Base-by-base conservation (phyloP, 345 rosid genomes). In the Eucalyptus albens region DNA sequence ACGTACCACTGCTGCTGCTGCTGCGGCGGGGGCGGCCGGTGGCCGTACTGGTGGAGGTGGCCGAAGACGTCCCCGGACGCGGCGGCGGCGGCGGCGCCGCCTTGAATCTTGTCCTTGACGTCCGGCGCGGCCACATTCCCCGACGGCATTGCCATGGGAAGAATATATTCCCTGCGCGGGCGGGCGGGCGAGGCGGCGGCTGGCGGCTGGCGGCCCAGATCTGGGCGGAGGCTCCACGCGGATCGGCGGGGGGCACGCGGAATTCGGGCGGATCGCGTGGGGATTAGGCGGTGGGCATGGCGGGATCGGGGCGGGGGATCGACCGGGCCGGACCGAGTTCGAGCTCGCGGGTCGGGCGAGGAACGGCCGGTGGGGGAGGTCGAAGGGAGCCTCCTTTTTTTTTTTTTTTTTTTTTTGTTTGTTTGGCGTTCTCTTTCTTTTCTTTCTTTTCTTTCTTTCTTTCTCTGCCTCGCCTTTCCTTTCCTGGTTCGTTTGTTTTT, bases 101-200 rank as follows among this genome's bases (percentile, higher is more conserved):
- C 88, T 17, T 94, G 93, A 87, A 93, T 95, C 95, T 96, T 98
- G 93, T 93, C 93, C 91, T 94, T 96, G 72, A 94, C 95, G 80
- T 96, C 96, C 40, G 94, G 88, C 5, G 93, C 86, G 87, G 90
- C 91, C 89, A 93, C 96, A 93, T 92, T 95, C 59, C 96, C 97
- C 56, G 95, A 92, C 87, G 98, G 97, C 98, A 97, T 96, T 94
- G 98, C 95, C 99, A 96, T 92, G 77, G 49, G 29, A 88, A 87
- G 92, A 89, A 77, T 40, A 77, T 77, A 77, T 11, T 77, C 87
- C 60, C n/a, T 53, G 15, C 33, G 81, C 40, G 47, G 22, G 24
- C 24, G 59, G 26, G 83, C 47, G 83, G 11, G 14, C 26, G 81
- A 33, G 81, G 81, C 81, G 65, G 65, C 13, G 65, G n/a, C 60